Evolutionary conservation across 1,284 basidiomycete species (phyloP).

Genomic region (Inonotus obliquus): DNA sequence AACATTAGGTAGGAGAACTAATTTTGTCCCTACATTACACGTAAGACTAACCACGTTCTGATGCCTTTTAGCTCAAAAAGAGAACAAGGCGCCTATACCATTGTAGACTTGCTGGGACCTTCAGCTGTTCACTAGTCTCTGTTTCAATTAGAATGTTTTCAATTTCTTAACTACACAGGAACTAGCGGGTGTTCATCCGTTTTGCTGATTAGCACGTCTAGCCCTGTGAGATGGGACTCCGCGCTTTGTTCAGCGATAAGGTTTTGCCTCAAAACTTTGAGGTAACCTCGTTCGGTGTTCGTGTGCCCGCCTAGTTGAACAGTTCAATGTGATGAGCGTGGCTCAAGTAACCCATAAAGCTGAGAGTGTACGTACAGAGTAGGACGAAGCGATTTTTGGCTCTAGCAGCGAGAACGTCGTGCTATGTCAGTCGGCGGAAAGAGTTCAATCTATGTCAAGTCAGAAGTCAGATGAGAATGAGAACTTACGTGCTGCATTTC

Average conservation of each 20-base stretch:
- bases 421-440: slow-evolving; percentile 39
- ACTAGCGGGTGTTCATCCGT: slow-evolving; percentile 60
- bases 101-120: slow-evolving; percentile 7
- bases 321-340: neutral
- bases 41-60: neutral
- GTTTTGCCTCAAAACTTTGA: slow-evolving; percentile 56
- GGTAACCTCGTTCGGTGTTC: slow-evolving; percentile 87
- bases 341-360: neutral
- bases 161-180: neutral
- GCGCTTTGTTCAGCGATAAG: slow-evolving; percentile 35
- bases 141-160: neutral
- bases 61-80: slow-evolving; percentile 52
- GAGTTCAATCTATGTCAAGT: neutral
- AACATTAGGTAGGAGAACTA: slow-evolving; percentile 67
- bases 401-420: slow-evolving; percentile 76
- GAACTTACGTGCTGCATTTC: slow-evolving; percentile 81
- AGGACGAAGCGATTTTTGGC: slow-evolving; percentile 73
- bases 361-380: slow-evolving; percentile 53
- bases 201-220: slow-evolving; percentile 55
- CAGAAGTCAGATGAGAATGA: slow-evolving; percentile 10
- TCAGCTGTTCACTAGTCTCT: neutral
- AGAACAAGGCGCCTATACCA: slow-evolving; percentile 45
- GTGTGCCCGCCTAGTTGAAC: slow-evolving; percentile 66
- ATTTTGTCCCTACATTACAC: neutral
- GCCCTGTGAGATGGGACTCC: slow-evolving; percentile 27